Evolutionary conservation across 495 filamentous ascomycete genomes (phyloP), one percentile per base, ranked within the genome.

Genomic region (Geoglossum glabrum): DNA sequence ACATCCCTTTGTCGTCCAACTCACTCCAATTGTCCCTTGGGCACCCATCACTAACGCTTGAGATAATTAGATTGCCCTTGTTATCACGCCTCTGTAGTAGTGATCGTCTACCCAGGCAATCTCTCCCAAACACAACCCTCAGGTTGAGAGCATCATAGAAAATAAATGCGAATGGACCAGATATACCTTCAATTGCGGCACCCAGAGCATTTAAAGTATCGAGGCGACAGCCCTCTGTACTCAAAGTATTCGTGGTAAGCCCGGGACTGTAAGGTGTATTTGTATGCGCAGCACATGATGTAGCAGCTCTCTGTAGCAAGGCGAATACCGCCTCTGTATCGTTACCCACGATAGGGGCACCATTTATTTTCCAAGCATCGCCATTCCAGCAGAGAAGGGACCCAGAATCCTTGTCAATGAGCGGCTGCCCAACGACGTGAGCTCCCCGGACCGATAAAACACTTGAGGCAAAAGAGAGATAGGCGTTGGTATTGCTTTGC

Each of bases 381-480:
- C 92, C 92, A 63, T 97, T 97, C 90, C 92, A 99, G 74, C 90
- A 96, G 17, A 99, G 74, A 13, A 86, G 72, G 9, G 85, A 90
- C 21, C 76, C 76, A n/a, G 74, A 77, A 1, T 61, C 58, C 4
- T 62, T 19, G 62, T 86, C 80, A 40, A 74, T 68, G 21, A 94
- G 75, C 0, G 92, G 92, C 63, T 99, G 92, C 15, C 68, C 65
- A 19, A 82, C 77, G 49, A 93, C 63, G 59, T 77, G 73, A 36
- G 81, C 75, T 23, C 92, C 90, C 62, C 92, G 78, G 21, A 99
- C 73, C 4, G 89, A 79, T 5, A 99, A 77, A 0, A 99, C 92
- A 4, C 86, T 93, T 15, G 92, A 89, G 3, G 80, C 74, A 63
- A 90, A 84, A 19, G 73, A 78, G 38, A 90, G 70, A 59, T 71